These are phyloP conservation scores for Olyra latifolia DNA, from an alignment of 176 grass and related monocot species.

Conservation along the genomic window DNA sequence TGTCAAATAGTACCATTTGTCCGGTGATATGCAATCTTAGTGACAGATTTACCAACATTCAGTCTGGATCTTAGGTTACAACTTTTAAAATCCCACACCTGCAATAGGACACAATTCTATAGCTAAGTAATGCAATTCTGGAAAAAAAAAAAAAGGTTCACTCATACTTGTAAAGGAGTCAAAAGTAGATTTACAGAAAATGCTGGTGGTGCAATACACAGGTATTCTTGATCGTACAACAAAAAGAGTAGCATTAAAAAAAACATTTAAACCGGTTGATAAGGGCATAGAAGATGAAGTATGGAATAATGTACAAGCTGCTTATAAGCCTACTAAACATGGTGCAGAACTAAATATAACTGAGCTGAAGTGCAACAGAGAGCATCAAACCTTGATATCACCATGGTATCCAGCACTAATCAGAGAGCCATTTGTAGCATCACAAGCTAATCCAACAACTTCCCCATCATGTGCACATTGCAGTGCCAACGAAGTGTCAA, in stretches of 20 bases:
- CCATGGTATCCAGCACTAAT: constrained; percentile 91
- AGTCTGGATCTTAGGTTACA: constrained; percentile 65
- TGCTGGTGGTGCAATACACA: neutral
- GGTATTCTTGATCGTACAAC: constrained; percentile 19
- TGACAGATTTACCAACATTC: constrained; percentile 70
- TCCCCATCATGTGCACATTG: constrained; percentile 83
- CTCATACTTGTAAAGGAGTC: neutral
- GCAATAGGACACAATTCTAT: constrained; percentile 27
- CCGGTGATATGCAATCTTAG: constrained; percentile 86
- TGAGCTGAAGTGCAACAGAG: neutral
- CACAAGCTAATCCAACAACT: constrained; percentile 88
- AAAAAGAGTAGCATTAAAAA: constrained; percentile 5
- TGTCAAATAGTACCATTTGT: constrained; percentile 68
- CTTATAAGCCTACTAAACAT: neutral
- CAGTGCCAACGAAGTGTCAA: constrained; percentile 50
- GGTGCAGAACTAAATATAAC: neutral
- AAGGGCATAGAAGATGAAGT: constrained; percentile 5
- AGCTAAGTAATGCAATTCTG: neutral
- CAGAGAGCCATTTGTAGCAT: constrained; percentile 79
- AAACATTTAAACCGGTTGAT: neutral
- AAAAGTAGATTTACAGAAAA: neutral
- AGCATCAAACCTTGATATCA: constrained; percentile 76
- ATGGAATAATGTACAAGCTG: neutral
- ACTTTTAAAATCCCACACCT: constrained; percentile 93
- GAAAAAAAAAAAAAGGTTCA: neutral